phyloP scores from a whole-genome alignment of 2,329 filamentous ascomycete genomes.

The Rachicladosporium sp. region DNA sequence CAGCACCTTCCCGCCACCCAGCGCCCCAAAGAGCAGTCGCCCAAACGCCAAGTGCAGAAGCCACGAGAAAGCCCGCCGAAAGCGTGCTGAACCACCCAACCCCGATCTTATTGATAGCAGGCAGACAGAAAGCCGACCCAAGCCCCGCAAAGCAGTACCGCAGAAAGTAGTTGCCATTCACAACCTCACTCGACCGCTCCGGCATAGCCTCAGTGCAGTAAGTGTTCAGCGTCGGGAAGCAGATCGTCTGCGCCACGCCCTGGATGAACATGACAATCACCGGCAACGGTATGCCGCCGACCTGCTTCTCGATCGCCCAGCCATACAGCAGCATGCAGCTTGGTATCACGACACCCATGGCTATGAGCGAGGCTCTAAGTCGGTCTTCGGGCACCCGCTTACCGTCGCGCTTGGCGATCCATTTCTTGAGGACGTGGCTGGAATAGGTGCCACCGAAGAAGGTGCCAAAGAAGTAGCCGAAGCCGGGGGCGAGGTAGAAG shows the following conservation, averaged over 20 bases:
- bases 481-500: slow-evolving; percentile 59
- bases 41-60: slow-evolving; percentile 32
- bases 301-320: slow-evolving; percentile 42
- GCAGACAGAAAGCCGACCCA: slow-evolving; percentile 59
- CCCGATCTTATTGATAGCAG: slow-evolving; percentile 60
- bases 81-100: slow-evolving; percentile 75
- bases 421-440: slow-evolving; percentile 52
- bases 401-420: slow-evolving; percentile 44
- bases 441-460: slow-evolving; percentile 57
- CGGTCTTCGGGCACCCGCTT: slow-evolving; percentile 54
- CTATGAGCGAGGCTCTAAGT: slow-evolving; percentile 44
- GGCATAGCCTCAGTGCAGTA: slow-evolving; percentile 74
- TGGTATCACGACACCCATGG: slow-evolving; percentile 43
- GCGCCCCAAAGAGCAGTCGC: slow-evolving; percentile 39
- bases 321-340: slow-evolving; percentile 52
- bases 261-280: slow-evolving; percentile 60
- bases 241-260: slow-evolving; percentile 57
- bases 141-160: slow-evolving; percentile 63
- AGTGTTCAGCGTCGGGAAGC: slow-evolving; percentile 60
- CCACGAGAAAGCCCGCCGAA: slow-evolving; percentile 44
- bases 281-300: slow-evolving; percentile 44
- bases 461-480: slow-evolving; percentile 54
- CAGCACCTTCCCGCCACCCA: slow-evolving; percentile 1
- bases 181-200: slow-evolving; percentile 43
- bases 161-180: slow-evolving; percentile 65